Evolutionary conservation across 345 rosid genomes (phyloP), one percentile per base, ranked within the genome.

Genomic region (Garcia nutans): DNA sequence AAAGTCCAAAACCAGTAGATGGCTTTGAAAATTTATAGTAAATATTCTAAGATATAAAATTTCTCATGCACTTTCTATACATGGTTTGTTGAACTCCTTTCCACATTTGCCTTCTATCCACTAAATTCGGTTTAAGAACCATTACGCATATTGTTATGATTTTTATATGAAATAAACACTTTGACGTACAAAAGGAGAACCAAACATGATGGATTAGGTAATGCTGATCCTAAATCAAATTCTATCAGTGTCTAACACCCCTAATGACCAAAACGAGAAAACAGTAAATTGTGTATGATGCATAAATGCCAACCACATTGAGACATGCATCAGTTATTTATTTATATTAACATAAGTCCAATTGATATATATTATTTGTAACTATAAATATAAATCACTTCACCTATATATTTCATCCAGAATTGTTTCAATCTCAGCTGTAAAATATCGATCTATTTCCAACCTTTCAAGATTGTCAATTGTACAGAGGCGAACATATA

Each of bases 371-470:
- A 33, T 33, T 31, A 31, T 31, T 3, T 31, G 33, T 33, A 45
- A 45, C 12, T 7, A 12, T 10, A 45, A 45, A 45, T 45, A 10
- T 10, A 45, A 45, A 10, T 8, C 2, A 45, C 12, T 2, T 37
- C 65, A 71, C 80, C 76, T 65, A 23, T 71, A 65, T 11, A 20
- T 41, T 11, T 44, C 52, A 13, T 77, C 59, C 47, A 72, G 22
- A 12, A 56, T 9, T 1, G 24, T n/a, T 33, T 64, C 24, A 23
- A 65, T 64, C 28, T 65, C 75, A 0, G n/a, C 20, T n/a, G 11
- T n/a, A 47, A 70, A 70, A 65, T 70, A 64, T 13, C 42, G 74
- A 64, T 55, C 75, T 13, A 77, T 70, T 10, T 74, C 79, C 42
- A 76, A 22, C 6, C 33, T 69, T 8, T 23, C 26, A n/a, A 76